phyloP scores from a whole-genome alignment of 2,329 filamentous ascomycete species.

The Tricladium varicosporioides region DNA sequence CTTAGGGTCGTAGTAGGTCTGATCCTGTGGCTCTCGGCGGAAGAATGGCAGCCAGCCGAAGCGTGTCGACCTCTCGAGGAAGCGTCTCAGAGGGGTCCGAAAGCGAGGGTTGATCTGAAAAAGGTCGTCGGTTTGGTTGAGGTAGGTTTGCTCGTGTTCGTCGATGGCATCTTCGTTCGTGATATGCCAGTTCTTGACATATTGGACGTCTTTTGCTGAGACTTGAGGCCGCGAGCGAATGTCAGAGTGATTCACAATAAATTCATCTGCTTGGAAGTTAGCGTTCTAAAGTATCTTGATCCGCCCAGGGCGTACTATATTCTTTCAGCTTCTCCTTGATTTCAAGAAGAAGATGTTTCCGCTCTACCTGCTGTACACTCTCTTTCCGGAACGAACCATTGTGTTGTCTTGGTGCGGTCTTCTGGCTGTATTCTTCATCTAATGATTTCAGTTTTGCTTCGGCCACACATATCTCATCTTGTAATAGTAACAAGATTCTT shows the following conservation, averaged over 20 bases:
- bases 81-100: slow-evolving; percentile 17
- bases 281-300: neutral
- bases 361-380: slow-evolving; percentile 25
- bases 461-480: slow-evolving; percentile 34
- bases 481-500: slow-evolving; percentile 33
- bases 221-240: slow-evolving; percentile 20
- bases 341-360: slow-evolving; percentile 16
- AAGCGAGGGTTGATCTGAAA: slow-evolving; percentile 22
- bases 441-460: slow-evolving; percentile 33
- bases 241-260: slow-evolving; percentile 27
- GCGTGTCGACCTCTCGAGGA: slow-evolving; percentile 17
- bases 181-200: slow-evolving; percentile 15
- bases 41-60: slow-evolving; percentile 15
- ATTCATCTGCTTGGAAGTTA: slow-evolving; percentile 20
- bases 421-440: slow-evolving; percentile 27
- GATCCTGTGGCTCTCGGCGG: slow-evolving; percentile 5
- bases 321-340: slow-evolving; percentile 17
- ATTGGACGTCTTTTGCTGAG: slow-evolving; percentile 24
- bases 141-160: slow-evolving; percentile 23
- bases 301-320: slow-evolving; percentile 28
- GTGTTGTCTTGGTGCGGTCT: slow-evolving; percentile 19
- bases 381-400: slow-evolving; percentile 32
- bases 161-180: slow-evolving; percentile 7
- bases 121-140: slow-evolving; percentile 21
- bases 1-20: slow-evolving; percentile 16